Conservation (phyloP, 306 rosid species). For the Luffa acutangula region DNA sequence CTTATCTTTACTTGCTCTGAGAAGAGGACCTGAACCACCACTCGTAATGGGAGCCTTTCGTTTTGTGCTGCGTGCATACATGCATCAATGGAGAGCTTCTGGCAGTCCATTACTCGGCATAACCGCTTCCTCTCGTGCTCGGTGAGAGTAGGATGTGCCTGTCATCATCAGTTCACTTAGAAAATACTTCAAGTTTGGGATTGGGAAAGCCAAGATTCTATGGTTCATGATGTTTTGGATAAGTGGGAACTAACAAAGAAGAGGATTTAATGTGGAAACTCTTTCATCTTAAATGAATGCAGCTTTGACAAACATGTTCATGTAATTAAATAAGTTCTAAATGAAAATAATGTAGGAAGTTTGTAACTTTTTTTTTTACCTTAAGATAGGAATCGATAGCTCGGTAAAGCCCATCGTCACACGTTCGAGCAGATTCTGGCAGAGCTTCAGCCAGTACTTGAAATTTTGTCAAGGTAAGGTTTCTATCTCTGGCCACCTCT, state of each 20-base stretch:
- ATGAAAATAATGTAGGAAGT: not conserved
- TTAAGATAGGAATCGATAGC: constrained; percentile 93
- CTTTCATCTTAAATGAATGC: not conserved
- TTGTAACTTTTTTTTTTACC: constrained; percentile 25
- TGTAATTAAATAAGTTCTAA: not conserved
- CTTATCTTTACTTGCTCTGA: constrained; percentile 90
- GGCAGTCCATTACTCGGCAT: constrained; percentile 96
- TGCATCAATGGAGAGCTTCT: constrained; percentile 93
- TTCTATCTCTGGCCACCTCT: constrained; percentile 85
- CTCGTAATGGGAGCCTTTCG: constrained; percentile 89
- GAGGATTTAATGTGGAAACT: not conserved
- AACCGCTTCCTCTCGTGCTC: constrained; percentile 96
- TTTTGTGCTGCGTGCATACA: constrained; percentile 98
- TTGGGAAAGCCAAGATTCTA: not conserved
- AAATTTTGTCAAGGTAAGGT: constrained; percentile 89
- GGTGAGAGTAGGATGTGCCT: constrained; percentile 92
- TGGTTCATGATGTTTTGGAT: not conserved
- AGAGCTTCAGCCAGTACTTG: constrained; percentile 97
- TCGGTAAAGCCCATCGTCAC: constrained; percentile 96
- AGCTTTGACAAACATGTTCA: not conserved
- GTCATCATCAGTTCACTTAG: constrained; percentile 8
- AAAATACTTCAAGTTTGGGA: not conserved
- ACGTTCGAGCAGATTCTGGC: constrained; percentile 96
- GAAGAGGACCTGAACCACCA: constrained; percentile 93
- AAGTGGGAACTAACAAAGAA: not conserved